Evolutionary conservation across 1,284 basidiomycete species (phyloP), one percentile per base, ranked within the genome.

Genomic region (Boletus coffeatus): DNA sequence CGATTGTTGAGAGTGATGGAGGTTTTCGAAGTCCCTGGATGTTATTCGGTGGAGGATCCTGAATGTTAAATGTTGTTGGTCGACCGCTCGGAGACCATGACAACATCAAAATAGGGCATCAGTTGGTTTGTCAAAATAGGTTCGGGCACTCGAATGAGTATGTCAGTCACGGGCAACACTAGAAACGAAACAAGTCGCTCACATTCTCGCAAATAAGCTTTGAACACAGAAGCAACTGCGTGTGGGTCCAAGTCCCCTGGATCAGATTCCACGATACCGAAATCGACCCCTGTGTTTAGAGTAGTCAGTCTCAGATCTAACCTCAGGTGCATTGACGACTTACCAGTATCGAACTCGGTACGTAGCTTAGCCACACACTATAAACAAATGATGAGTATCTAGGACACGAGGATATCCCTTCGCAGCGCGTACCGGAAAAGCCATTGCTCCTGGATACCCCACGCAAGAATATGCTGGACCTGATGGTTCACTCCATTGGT

Each of bases 211-310:
- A 92, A 78, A 71, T 84, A 93, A 3, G 89, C 88, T 74, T 92
- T 92, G 75, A 92, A 92, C 53, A 91, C 79, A 46, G 92, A 93
- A 39, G 95, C 88, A 14, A 98, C 94, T 2, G 94, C 92, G 71
- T 96, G 93, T 43, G 94, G 94, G 73, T 96, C 94, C 37, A 96
- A 77, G 69, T 96, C 93, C 16, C 89, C 85, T 29, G 92, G 92
- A 56, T 84, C 83, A 67, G 86, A 89, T 66, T 85, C 82, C 34
- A 80, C 77, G 76, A 96, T 83, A 71, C 94, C 88, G 69, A 88
- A 92, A 76, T 96, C 94, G 58, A 88, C 89, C 61, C 94, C 92
- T 88, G 66, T 59, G 57, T 70, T 68, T 34, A 60, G n/a, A 52
- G 56, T 59, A 58, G 56, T 69, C 64, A 65, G 56, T 59, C 25